These are phyloP conservation scores for Penicillium tannophilum DNA, from an alignment of 495 filamentous ascomycete species.

Conservation along the genomic window DNA sequence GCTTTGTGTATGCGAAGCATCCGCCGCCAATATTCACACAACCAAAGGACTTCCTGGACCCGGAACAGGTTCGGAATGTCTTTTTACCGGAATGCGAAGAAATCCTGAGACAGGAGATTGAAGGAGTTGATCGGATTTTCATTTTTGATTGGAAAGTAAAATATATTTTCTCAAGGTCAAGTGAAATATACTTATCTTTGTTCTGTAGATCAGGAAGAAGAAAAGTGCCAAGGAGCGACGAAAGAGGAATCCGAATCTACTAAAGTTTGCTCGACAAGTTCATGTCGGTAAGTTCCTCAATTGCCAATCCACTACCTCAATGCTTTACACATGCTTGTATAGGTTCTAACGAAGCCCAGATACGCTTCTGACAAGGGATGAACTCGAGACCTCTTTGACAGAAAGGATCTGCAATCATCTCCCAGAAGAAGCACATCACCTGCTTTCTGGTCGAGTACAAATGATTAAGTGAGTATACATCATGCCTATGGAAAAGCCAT, in stretches of 20 bases:
- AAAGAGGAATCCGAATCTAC: constrained; percentile 16
- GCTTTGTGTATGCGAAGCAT: neutral
- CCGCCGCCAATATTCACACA: neutral
- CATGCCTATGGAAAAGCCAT: too few relatives aligned
- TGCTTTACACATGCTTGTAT: neutral
- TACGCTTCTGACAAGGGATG: constrained; percentile 17
- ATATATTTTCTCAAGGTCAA: too few relatives aligned
- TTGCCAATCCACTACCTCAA: neutral
- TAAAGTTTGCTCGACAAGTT: constrained; percentile 8
- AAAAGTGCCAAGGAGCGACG: constrained; percentile 18
- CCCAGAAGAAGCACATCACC: constrained; percentile 10
- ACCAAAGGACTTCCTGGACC: neutral
- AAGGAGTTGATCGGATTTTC: constrained; percentile 1
- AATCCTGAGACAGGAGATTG: constrained; percentile 7
- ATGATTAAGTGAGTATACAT: constrained; percentile 25
- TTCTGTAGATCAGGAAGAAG: constrained; percentile 12
- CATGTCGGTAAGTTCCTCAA: constrained; percentile 23
- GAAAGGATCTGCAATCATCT: constrained; percentile 17
- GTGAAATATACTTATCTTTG: neutral
- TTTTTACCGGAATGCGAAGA: constrained; percentile 14
- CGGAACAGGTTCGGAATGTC: neutral
- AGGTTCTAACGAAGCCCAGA: constrained; percentile 1
- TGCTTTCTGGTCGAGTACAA: constrained; percentile 14
- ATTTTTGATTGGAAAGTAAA: constrained; percentile 37
- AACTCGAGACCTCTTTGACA: constrained; percentile 11